phyloP scores from a whole-genome alignment of 1,284 basidiomycete genomes.

The Sanghuangporus sanghuang region DNA sequence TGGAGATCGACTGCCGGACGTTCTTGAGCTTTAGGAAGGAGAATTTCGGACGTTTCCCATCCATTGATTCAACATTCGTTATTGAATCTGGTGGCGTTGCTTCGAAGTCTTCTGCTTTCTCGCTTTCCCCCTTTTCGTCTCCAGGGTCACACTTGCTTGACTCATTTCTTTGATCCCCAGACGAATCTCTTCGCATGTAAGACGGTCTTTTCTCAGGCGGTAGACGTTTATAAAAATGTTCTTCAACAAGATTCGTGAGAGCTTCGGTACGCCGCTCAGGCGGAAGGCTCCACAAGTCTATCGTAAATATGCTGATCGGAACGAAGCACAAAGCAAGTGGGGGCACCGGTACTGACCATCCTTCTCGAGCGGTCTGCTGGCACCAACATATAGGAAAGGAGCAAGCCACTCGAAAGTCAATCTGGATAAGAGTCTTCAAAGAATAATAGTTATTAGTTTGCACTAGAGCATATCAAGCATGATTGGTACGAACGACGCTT shows the following conservation, averaged over 20 bases:
- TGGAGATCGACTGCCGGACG: background rate
- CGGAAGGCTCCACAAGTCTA: slow-evolving; percentile 53
- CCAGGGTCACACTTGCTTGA: background rate
- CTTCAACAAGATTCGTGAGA: slow-evolving; percentile 39
- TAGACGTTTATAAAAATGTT: slow-evolving; percentile 44
- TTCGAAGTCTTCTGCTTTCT: background rate
- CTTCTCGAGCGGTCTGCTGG: slow-evolving; percentile 14
- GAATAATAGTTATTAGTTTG: background rate
- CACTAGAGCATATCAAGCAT: background rate
- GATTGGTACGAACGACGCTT: slow-evolving; percentile 9
- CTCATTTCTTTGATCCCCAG: background rate
- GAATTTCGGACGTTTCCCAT: background rate
- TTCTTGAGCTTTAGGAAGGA: background rate
- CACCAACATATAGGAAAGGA: slow-evolving; percentile 11
- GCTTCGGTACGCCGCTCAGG: slow-evolving; percentile 31
- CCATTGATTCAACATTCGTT: background rate
- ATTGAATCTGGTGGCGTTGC: background rate
- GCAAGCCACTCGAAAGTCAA: slow-evolving; percentile 15
- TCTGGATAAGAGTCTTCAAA: slow-evolving; percentile 4
- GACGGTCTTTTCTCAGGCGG: slow-evolving; percentile 42
- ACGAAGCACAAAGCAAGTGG: background rate
- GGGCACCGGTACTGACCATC: slow-evolving; percentile 7
- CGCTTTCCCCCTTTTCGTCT: background rate
- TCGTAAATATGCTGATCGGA: background rate
- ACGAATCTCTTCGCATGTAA: slow-evolving; percentile 13